Evolutionary conservation across 805 yeast genomes (phyloP).

Genomic region (Yarrowia sp.): DNA sequence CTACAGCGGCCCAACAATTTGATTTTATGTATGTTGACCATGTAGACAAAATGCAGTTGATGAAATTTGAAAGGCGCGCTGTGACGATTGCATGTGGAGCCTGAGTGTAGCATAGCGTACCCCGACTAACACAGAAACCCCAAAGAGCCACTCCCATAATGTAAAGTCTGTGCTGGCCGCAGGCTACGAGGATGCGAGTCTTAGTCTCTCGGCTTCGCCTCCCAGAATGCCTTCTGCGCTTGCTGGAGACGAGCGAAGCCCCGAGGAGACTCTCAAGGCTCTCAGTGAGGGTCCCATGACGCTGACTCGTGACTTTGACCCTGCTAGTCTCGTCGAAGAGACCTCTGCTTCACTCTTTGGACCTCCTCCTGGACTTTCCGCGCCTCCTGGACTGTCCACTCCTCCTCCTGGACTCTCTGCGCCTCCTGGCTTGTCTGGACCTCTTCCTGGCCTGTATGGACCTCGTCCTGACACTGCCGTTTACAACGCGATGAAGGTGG

Average conservation of each 20-base stretch:
- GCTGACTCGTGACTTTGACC: not conserved
- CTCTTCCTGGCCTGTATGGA: not conserved
- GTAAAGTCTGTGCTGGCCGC: constrained; percentile 8
- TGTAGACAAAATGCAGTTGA: constrained; percentile 26
- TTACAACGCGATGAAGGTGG: not conserved
- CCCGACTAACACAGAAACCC: constrained; percentile 3
- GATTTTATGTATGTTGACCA: constrained; percentile 27
- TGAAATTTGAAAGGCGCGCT: constrained; percentile 23
- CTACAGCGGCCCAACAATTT: constrained; percentile 26
- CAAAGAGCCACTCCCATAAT: not conserved
- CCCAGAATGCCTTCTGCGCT: not conserved
- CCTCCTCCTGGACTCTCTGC: not conserved
- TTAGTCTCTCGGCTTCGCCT: not conserved
- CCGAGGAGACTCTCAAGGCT: not conserved
- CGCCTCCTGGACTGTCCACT: not conserved
- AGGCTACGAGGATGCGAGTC: constrained; percentile 3
- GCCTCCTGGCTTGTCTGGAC: not conserved
- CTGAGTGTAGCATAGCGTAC: constrained; percentile 15
- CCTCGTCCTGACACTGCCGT: constrained; percentile 3
- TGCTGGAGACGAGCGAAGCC: not conserved
- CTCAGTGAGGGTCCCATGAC: constrained; percentile 7
- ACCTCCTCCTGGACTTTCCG: not conserved
- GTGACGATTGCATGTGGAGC: not conserved
- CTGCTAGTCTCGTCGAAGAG: not conserved
- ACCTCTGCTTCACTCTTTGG: not conserved